Percentiles rank a stretch among this genome's conserved stretches.
Evolutionary conservation across 805 yeast species (phyloP).

Genomic region (Kodamaea sagamina): DNA sequence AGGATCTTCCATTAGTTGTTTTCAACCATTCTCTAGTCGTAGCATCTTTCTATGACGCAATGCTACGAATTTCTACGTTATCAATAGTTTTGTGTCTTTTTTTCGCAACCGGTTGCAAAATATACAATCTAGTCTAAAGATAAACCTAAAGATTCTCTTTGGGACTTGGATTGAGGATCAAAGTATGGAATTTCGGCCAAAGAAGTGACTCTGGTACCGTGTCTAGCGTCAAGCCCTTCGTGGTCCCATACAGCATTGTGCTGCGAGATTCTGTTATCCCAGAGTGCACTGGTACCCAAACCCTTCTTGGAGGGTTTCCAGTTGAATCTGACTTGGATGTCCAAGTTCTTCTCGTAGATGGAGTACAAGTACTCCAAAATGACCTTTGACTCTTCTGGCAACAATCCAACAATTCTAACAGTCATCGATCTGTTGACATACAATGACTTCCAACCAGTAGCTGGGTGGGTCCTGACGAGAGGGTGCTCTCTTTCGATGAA

Average conservation of each 20-base stretch:
- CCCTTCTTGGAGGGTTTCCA: slow-evolving; percentile 20
- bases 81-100: neutral
- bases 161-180: slow-evolving; percentile 51
- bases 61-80: neutral
- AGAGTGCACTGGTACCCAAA: slow-evolving; percentile 44
- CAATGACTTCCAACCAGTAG: slow-evolving; percentile 37
- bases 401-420: slow-evolving; percentile 32
- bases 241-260: slow-evolving; percentile 59
- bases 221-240: slow-evolving; percentile 47
- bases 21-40: too few species aligned
- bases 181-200: slow-evolving; percentile 56
- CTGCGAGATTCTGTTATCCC: slow-evolving; percentile 60
- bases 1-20: too few species aligned
- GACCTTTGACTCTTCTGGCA: slow-evolving; percentile 25
- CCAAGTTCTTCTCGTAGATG: slow-evolving; percentile 21
- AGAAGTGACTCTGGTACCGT: slow-evolving; percentile 52
- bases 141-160: slow-evolving; percentile 53
- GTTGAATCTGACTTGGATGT: slow-evolving; percentile 22
- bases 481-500: slow-evolving; percentile 34
- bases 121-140: slow-evolving; percentile 15
- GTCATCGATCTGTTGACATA: slow-evolving; percentile 33
- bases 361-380: slow-evolving; percentile 18
- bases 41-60: neutral
- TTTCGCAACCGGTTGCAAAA: slow-evolving; percentile 2
- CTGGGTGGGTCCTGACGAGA: slow-evolving; percentile 34